Percentiles rank a stretch among this genome's conserved stretches.
Evolutionary conservation across 1,284 basidiomycete genomes (phyloP).

Genomic region (Pseudozyma pruni): DNA sequence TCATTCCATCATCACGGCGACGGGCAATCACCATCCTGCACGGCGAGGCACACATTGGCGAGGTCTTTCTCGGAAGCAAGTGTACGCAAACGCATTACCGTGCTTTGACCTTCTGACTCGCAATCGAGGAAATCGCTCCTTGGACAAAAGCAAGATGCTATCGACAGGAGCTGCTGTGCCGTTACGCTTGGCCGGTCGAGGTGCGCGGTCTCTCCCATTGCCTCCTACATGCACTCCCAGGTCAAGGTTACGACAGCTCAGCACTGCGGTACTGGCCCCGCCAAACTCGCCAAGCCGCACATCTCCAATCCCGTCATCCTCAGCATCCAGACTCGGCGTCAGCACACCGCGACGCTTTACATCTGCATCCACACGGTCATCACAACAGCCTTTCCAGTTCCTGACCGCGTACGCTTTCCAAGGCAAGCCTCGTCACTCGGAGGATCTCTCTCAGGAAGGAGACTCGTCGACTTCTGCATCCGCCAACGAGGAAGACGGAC

Average conservation of each 20-base stretch:
- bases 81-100: too few relatives aligned
- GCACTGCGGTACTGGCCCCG: conserved; percentile 1
- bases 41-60: too few relatives aligned
- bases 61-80: too few relatives aligned
- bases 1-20: background rate
- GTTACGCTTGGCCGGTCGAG: conserved; percentile 13
- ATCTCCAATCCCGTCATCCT: background rate
- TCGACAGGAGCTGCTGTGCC: conserved; percentile 6
- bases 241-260: background rate
- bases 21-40: too few relatives aligned
- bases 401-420: conserved; percentile 81
- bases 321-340: background rate
- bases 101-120: too few relatives aligned
- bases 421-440: conserved; percentile 74
- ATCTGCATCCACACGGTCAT: conserved; percentile 18
- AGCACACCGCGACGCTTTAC: conserved; percentile 19
- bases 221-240: background rate
- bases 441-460: conserved; percentile 32
- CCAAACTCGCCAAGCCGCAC: background rate
- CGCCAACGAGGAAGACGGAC: conserved; percentile 21
- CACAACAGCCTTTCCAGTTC: conserved; percentile 73
- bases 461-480: conserved; percentile 23
- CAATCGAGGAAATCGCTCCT: too few relatives aligned
- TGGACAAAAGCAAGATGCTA: conserved; percentile 10
- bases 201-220: conserved; percentile 4